phyloP scores from a whole-genome alignment of 2,329 filamentous ascomycete species.

The Metarhizium humberi region DNA sequence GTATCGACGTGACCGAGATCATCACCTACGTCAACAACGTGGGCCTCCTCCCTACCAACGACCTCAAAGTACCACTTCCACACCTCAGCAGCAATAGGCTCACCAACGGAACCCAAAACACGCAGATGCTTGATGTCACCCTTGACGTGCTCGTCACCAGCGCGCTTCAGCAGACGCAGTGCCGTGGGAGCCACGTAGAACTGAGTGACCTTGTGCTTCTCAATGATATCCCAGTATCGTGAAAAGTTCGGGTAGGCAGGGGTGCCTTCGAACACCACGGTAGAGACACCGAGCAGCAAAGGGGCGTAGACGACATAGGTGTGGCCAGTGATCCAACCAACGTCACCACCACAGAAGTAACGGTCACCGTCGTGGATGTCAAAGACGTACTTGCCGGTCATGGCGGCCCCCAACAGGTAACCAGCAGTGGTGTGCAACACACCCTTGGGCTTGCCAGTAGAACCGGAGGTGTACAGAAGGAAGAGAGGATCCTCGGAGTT shows the following conservation, averaged over 20 bases:
- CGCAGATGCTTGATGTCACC: slow-evolving; percentile 81
- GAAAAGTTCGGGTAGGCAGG: slow-evolving; percentile 97
- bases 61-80: slow-evolving; percentile 99
- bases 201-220: slow-evolving; percentile 88
- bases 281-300: slow-evolving; percentile 82
- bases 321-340: slow-evolving; percentile 98
- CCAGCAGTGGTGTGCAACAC: slow-evolving; percentile 96
- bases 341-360: slow-evolving; percentile 97
- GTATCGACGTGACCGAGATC: background rate
- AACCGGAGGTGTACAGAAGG: slow-evolving; percentile 95
- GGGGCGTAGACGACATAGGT: slow-evolving; percentile 98
- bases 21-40: slow-evolving; percentile 77
- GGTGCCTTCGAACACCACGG: slow-evolving; percentile 95
- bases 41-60: slow-evolving; percentile 86
- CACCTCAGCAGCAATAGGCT: slow-evolving; percentile 94
- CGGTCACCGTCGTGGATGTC: slow-evolving; percentile 90
- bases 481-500: slow-evolving; percentile 94
- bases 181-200: slow-evolving; percentile 98
- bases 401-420: slow-evolving; percentile 86
- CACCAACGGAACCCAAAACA: slow-evolving; percentile 88
- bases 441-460: slow-evolving; percentile 97
- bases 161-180: slow-evolving; percentile 85
- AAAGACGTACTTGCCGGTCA: slow-evolving; percentile 97
- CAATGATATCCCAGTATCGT: slow-evolving; percentile 97
- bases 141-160: slow-evolving; percentile 86